Evolutionary conservation across 768 basidiomycete species (phyloP), one percentile per base, ranked within the genome.

Genomic region (Tulasnella sp.): DNA sequence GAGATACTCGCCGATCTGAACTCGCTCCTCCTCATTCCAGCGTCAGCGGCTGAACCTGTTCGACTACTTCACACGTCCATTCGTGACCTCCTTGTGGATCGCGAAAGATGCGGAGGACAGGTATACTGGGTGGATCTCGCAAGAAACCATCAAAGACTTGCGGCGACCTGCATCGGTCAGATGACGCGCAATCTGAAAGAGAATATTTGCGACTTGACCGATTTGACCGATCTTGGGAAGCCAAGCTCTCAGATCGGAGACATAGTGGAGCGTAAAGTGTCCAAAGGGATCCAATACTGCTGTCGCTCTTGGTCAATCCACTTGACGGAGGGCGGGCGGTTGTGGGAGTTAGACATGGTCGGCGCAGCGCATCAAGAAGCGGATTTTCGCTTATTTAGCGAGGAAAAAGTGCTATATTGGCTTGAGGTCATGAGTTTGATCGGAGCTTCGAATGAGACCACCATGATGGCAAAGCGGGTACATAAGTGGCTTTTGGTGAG

Each of bases 401-500:
- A 29, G 29, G 61, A 67, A 13, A 67, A 67, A 9, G 61, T 67
- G 16, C 11, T 67, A 13, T 18, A 11, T 13, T 67, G 73, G 73
- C 44, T 74, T 1, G 73, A 74, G n/a, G 73, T 48, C 18, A 35
- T 74, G 32, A 74, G 73, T 16, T 26, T 74, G 15, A 11, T 74
- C 7, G 73, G 40, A 13, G 16, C 18, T 16, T 48, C 18, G 11
- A 13, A 44, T 3, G 46, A 48, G 13, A 23, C 51, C 0, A 51
- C 51, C 18, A n/a, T 11, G n/a, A 32, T 48, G 46, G 44, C 51
- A 23, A 32, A 74, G 51, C 18, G 32, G 40, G 73, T 74, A 20
- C 26, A 74, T 35, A 3, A 35, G 16, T 74, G 73, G 73, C 26
- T 74, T 20, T 35, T 16, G 73, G 73, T 74, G 73, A 23, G 73